phyloP scores from a whole-genome alignment of 2,329 filamentous ascomycete genomes.

The Arthrobotrys iridis region DNA sequence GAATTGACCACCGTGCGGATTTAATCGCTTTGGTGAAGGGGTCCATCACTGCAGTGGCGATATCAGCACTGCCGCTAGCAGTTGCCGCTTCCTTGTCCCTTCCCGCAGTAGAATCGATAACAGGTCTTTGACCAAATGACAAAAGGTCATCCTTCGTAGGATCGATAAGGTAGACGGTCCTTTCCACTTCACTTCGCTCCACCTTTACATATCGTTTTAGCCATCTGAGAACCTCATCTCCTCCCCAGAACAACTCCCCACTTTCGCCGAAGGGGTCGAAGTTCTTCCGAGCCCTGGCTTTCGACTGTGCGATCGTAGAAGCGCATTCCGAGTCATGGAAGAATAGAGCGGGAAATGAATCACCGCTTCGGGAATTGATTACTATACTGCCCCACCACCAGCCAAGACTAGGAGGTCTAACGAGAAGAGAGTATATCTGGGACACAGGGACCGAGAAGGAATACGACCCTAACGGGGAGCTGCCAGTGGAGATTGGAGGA shows the following conservation, averaged over 20 bases:
- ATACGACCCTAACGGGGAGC: conserved; percentile 76
- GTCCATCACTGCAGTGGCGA: conserved; percentile 80
- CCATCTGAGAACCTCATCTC: conserved; percentile 94
- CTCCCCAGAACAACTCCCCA: conserved; percentile 95
- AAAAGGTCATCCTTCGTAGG: conserved; percentile 84
- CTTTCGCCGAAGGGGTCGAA: conserved; percentile 90
- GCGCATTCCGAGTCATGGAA: conserved; percentile 98
- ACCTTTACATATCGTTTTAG: conserved; percentile 83
- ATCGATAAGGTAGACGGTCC: conserved; percentile 89
- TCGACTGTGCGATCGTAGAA: conserved; percentile 92
- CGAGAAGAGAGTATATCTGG: conserved; percentile 87
- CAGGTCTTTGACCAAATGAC: conserved; percentile 76
- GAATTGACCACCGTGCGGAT: conserved; percentile 92
- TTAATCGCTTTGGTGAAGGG: conserved; percentile 93
- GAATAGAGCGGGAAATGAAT: conserved; percentile 94
- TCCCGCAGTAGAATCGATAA: conserved; percentile 59
- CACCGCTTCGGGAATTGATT: conserved; percentile 88
- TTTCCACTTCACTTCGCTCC: conserved; percentile 84
- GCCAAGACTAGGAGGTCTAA: conserved; percentile 89
- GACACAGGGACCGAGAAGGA: conserved; percentile 90
- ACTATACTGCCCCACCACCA: conserved; percentile 99
- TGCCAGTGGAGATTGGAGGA: conserved; percentile 82
- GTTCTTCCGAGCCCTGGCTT: conserved; percentile 80
- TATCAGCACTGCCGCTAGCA: conserved; percentile 61
- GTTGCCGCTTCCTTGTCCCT: conserved; percentile 17